phyloP scores from a whole-genome alignment of 1,139 yeast species.

The Magnusiomyces suaveolens region DNA sequence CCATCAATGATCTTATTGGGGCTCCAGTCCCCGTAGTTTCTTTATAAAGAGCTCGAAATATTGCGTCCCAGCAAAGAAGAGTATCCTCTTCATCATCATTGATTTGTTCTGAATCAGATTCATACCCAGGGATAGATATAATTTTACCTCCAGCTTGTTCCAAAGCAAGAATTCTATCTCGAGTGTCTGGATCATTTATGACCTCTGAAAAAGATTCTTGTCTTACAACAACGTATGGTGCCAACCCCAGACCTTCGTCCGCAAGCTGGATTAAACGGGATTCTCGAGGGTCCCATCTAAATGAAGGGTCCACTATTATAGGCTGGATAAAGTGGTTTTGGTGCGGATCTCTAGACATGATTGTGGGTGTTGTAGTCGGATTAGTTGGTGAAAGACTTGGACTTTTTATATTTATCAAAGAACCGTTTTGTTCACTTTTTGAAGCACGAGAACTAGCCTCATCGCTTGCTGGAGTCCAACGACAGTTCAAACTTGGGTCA shows the following conservation, averaged over 20 bases:
- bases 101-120: neutral
- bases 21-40: slow-evolving; percentile 24
- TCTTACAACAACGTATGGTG: slow-evolving; percentile 54
- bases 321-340: slow-evolving; percentile 38
- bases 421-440: neutral
- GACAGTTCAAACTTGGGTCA: slow-evolving; percentile 78
- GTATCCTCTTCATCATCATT: neutral
- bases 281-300: slow-evolving; percentile 41
- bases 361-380: slow-evolving; percentile 18
- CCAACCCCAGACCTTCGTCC: slow-evolving; percentile 39
- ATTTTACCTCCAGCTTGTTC: slow-evolving; percentile 33
- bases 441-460: slow-evolving; percentile 15
- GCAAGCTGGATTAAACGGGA: slow-evolving; percentile 45
- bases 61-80: slow-evolving; percentile 40
- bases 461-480: slow-evolving; percentile 34
- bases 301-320: slow-evolving; percentile 64
- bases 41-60: slow-evolving; percentile 37
- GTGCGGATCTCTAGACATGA: neutral
- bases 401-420: neutral
- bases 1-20: slow-evolving; percentile 60
- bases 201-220: neutral
- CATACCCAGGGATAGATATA: slow-evolving; percentile 24
- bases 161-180: slow-evolving; percentile 22
- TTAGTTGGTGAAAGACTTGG: neutral
- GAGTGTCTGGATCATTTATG: slow-evolving; percentile 14